These are phyloP conservation scores for Eimeria acervulina DNA, from an alignment of 169 alveolate genomes.

Conservation along the genomic window DNA sequence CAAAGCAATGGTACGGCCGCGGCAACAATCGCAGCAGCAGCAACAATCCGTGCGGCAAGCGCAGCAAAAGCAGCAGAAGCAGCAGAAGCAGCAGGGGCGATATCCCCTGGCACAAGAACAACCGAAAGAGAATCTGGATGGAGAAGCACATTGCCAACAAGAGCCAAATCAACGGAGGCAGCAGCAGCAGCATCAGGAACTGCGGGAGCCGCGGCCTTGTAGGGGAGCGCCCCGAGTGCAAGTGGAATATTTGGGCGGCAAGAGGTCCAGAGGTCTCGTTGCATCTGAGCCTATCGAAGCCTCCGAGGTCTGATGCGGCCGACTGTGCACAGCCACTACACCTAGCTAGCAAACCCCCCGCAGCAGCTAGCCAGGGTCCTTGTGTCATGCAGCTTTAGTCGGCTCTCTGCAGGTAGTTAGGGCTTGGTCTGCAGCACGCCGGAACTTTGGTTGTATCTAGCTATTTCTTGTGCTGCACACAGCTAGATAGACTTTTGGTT, in stretches of 20 bases:
- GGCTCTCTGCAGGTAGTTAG: neutral
- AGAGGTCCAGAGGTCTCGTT: conserved; percentile 27
- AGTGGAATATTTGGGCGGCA: conserved; percentile 37
- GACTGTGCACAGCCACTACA: neutral
- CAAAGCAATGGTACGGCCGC: neutral
- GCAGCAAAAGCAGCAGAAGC: neutral
- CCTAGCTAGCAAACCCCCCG: neutral
- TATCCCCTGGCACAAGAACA: neutral
- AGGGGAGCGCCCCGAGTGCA: neutral
- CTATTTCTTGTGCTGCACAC: neutral
- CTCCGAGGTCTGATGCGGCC: neutral
- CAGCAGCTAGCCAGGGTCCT: neutral
- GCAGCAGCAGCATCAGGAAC: neutral
- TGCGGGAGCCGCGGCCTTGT: neutral
- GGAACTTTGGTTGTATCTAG: neutral
- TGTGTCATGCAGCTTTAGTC: neutral
- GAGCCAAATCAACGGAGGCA: neutral
- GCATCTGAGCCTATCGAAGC: conserved; percentile 33
- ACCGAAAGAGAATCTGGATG: neutral
- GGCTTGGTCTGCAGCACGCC: neutral
- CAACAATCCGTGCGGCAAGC: neutral
- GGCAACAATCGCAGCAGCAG: conserved; percentile 45
- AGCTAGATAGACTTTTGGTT: neutral
- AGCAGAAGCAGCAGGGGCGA: neutral
- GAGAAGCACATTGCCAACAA: neutral